phyloP scores from a whole-genome alignment of 331 rosid species.

The Stylosanthes scabra region DNA sequence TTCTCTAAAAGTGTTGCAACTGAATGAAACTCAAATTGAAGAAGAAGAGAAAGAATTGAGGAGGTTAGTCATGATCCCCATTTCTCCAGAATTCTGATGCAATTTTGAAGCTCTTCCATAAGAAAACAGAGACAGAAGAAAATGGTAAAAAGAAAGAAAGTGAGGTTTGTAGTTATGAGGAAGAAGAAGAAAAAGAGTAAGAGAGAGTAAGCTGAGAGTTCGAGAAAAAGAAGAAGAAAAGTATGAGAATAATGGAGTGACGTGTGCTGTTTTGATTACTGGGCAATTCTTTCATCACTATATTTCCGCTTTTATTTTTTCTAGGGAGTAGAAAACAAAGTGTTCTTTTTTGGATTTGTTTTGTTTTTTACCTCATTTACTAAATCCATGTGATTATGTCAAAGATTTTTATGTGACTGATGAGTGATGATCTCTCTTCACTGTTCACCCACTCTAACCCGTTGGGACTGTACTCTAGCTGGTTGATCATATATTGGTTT shows the following conservation, averaged over 20 bases:
- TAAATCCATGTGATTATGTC: slow-evolving; percentile 10
- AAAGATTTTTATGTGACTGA: neutral
- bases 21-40: slow-evolving; percentile 22
- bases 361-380: neutral
- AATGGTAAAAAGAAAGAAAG: slow-evolving; percentile 17
- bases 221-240: slow-evolving; percentile 44
- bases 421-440: slow-evolving; percentile 14
- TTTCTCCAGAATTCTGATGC: slow-evolving; percentile 33
- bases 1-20: neutral
- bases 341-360: neutral
- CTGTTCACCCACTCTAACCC: neutral
- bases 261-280: slow-evolving; percentile 40
- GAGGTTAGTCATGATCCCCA: neutral
- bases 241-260: slow-evolving; percentile 13
- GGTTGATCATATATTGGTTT: no score
- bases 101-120: neutral
- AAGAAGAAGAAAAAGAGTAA: neutral
- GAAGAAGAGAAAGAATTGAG: slow-evolving; percentile 9
- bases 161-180: slow-evolving; percentile 20
- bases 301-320: slow-evolving; percentile 17
- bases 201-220: slow-evolving; percentile 26
- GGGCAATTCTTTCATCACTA: slow-evolving; percentile 1
- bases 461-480: neutral
- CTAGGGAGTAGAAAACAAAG: slow-evolving; percentile 25
- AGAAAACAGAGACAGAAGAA: neutral